Base-by-base conservation (phyloP, 352 stramenopile species). In the Phytophthora tentaculata region DNA sequence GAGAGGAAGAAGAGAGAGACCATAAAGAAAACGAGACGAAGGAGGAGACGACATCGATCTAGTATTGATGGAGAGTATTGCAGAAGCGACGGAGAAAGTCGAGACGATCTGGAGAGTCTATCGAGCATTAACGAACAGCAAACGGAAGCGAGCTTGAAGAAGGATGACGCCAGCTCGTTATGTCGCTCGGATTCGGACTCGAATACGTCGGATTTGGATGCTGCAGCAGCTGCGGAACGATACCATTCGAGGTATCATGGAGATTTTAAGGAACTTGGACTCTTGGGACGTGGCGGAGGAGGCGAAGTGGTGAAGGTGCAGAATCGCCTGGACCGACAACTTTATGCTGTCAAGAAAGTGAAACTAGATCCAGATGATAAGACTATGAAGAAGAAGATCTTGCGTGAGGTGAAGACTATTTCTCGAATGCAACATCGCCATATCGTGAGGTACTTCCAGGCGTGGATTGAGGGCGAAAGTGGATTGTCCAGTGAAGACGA, bases 351-450 rank as follows among this genome's bases (percentile, higher is more conserved):
- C 12, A 96, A 96, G 72, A 94, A 94, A 56, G 74, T 96, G 0
- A 96, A 95, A 48, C 64, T 96, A 26, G 87, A 96, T 39, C 77
- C 89, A 0, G 81, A 95, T 7, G 89, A 96, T 57, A 89, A 89
- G 52, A 91, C 83, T 0, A 96, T 97, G 89, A 98, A 99, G 77
- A 94, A 94, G 80, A 98, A 98, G 61, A 90, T 99, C 26, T 58
- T 97, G 52, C 85, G 96, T 35, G 96, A 99, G 74, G 96, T 99
- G 19, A 98, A 96, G 55, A 98, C 94, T 1, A 98, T 99, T 88
- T 98, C 94, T 32, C 80, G 94, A 43, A 98, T 99, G 90, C 93
- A 96, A 53, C 96, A 99, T 54, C 95, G 97, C 37, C 95, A 99
- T 59, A 98, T 99, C 68, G 96, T 99, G 17, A 79, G 96, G 45